Conservation (phyloP, 306 rosid species). For the Macrotyloma uniflorum region DNA sequence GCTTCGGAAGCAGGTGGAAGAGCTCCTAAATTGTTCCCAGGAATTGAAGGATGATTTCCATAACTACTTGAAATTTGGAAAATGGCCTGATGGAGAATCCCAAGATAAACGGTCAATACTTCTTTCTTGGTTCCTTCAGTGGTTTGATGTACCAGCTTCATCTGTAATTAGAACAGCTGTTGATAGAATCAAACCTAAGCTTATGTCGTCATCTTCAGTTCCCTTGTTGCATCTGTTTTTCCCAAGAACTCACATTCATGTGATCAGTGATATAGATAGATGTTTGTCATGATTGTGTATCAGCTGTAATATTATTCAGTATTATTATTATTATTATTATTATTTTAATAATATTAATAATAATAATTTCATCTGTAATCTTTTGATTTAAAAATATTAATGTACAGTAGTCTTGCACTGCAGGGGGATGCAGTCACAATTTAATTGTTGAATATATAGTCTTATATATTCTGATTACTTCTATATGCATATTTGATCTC, state of each 20-base stretch:
- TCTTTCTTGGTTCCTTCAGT: conserved; percentile 89
- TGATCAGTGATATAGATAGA: conserved; percentile 62
- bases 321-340: no score
- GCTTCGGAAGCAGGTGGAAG: conserved; percentile 79
- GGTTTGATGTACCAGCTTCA: conserved; percentile 85
- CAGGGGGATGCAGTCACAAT: no score
- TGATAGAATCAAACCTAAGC: conserved; percentile 63
- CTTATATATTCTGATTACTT: no score
- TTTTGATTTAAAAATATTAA: background rate
- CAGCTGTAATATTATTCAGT: background rate
- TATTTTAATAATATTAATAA: no score
- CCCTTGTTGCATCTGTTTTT: conserved; percentile 75
- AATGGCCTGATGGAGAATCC: conserved; percentile 74
- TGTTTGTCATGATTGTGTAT: conserved; percentile 49
- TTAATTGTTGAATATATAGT: no score
- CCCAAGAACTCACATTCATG: conserved; percentile 70
- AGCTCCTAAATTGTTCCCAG: conserved; percentile 58
- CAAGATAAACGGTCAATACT: conserved; percentile 57
- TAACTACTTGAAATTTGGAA: conserved; percentile 68
- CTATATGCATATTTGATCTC: background rate
- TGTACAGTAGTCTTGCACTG: background rate
- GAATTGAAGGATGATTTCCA: conserved; percentile 70
- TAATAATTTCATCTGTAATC: background rate
- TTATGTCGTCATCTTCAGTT: conserved; percentile 57
- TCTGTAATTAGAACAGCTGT: conserved; percentile 53